Evolutionary conservation across 2,329 filamentous ascomycete genomes (phyloP).

Genomic region (Coleophoma crateriformis): DNA sequence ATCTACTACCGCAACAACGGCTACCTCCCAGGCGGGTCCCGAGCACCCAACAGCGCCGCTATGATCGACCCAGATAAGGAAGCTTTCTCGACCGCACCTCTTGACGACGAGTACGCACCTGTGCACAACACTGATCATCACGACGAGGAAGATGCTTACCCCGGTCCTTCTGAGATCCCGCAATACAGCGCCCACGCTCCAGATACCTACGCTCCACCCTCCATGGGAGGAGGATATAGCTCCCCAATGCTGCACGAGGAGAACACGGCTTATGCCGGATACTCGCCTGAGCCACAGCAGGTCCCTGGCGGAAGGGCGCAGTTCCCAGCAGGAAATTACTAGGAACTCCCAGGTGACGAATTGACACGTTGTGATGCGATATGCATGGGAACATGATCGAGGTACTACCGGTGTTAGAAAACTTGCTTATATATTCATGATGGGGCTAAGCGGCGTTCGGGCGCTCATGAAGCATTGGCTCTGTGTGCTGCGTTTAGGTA

Average conservation of each 20-base stretch:
- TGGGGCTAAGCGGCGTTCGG: no score
- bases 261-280: conserved; percentile 35
- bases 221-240: conserved; percentile 14
- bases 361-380: neutral
- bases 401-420: neutral
- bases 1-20: conserved; percentile 58
- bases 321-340: conserved; percentile 43
- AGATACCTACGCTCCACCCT: conserved; percentile 4
- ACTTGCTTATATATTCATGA: no score
- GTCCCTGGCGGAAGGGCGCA: conserved; percentile 24
- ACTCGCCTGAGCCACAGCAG: conserved; percentile 31
- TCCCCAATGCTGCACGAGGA: conserved; percentile 31
- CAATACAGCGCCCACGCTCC: conserved; percentile 2
- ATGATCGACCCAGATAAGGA: conserved; percentile 65
- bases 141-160: conserved; percentile 6
- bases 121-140: conserved; percentile 41
- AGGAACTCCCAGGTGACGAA: neutral
- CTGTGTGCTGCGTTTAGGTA: no score
- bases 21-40: conserved; percentile 44
- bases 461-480: no score
- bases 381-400: neutral
- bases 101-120: conserved; percentile 61
- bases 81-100: conserved; percentile 62
- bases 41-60: conserved; percentile 25
- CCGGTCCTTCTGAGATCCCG: neutral